These are phyloP conservation scores for Dictyostelium brefeldianum DNA, from an alignment of 78 protist species.

Conservation along the genomic window DNA sequence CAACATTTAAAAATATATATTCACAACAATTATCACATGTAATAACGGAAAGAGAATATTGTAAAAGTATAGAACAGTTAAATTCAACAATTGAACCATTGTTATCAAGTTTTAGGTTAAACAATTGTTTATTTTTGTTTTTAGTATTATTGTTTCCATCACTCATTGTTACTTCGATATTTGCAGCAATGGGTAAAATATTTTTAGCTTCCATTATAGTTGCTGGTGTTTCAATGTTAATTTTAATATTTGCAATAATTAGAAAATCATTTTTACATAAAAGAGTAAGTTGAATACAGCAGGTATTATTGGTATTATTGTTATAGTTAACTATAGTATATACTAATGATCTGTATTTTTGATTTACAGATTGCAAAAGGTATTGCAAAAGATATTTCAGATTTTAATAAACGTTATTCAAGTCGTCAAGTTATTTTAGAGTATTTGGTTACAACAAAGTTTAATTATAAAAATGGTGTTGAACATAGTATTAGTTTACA, in stretches of 20 bases:
- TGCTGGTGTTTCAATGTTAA: background rate
- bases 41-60: background rate
- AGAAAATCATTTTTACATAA: background rate
- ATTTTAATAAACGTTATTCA: background rate
- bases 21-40: background rate
- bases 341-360: background rate
- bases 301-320: no score
- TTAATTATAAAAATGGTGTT: background rate
- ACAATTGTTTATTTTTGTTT: background rate
- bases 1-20: slow-evolving; percentile 1
- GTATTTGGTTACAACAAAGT: slow-evolving; percentile 2
- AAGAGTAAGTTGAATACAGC: no score
- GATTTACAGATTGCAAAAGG: background rate
- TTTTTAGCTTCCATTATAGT: background rate
- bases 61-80: background rate
- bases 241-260: background rate
- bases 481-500: background rate
- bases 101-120: background rate
- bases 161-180: background rate
- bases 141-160: background rate
- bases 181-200: background rate
- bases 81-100: background rate
- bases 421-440: slow-evolving; percentile 11
- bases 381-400: background rate
- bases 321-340: no score